phyloP scores from a whole-genome alignment of 1,139 yeast genomes.

The Taphrina confusa region DNA sequence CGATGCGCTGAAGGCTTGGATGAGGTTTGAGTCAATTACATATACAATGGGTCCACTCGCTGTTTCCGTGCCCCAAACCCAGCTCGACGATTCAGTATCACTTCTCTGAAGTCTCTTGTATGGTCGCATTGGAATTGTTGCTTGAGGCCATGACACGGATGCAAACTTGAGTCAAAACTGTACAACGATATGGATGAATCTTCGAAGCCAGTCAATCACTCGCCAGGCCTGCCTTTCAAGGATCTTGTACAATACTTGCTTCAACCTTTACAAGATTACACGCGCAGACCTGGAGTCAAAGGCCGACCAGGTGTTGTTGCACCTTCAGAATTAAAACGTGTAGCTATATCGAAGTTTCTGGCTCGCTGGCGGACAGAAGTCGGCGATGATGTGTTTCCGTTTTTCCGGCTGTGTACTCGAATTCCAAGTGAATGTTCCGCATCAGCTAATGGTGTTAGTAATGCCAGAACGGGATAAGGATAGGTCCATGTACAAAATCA shows the following conservation, averaged over 20 bases:
- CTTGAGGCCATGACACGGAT: no score
- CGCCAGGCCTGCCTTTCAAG: conserved; percentile 3
- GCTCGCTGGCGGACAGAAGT: conserved; percentile 63
- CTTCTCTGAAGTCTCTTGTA: no score
- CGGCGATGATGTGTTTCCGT: conserved; percentile 71
- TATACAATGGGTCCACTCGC: no score
- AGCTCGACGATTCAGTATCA: no score
- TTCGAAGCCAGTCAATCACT: conserved; percentile 16
- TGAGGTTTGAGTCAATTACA: no score
- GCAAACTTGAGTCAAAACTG: no score
- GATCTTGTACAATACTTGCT: conserved; percentile 28
- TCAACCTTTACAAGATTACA: conserved; percentile 25
- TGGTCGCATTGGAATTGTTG: no score
- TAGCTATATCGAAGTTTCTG: conserved; percentile 54
- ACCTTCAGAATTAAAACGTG: conserved; percentile 44
- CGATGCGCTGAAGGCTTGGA: no score
- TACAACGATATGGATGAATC: not conserved
- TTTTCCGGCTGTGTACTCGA: conserved; percentile 53
- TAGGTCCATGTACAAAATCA: conserved; percentile 48
- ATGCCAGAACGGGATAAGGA: conserved; percentile 52
- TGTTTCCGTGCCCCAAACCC: no score
- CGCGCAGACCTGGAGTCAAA: not conserved
- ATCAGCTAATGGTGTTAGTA: conserved; percentile 37
- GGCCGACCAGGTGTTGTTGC: conserved; percentile 2
- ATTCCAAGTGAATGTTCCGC: not conserved